Evolutionary conservation across 345 rosid genomes (phyloP).

Genomic region (Populus simonii): DNA sequence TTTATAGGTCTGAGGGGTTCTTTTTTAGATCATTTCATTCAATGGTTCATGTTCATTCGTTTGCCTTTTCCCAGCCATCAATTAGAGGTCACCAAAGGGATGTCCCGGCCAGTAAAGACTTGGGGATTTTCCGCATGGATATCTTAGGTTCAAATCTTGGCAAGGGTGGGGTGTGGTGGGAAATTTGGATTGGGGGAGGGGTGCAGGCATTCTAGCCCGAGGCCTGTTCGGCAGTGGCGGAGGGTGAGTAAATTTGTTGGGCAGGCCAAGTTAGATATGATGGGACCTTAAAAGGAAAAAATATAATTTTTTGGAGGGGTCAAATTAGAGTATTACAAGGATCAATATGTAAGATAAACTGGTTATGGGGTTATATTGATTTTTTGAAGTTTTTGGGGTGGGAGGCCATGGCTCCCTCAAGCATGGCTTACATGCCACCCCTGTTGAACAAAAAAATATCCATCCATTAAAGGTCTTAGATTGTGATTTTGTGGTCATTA

Average conservation of each 20-base stretch:
- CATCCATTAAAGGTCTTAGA: neutral
- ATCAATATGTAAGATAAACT: too few species aligned
- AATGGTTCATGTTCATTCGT: neutral
- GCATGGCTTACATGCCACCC: too few species aligned
- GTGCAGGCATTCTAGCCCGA: neutral
- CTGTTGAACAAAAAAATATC: too few species aligned
- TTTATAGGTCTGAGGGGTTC: neutral
- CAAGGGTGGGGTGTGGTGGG: neutral
- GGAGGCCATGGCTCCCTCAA: too few species aligned
- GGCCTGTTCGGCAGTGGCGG: neutral
- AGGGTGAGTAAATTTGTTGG: too few species aligned
- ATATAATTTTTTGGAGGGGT: too few species aligned
- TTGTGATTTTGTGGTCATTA: neutral
- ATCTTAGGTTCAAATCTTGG: neutral
- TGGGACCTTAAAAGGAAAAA: too few species aligned
- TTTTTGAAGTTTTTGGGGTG: too few species aligned
- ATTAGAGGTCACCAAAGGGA: neutral
- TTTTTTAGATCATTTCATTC: neutral
- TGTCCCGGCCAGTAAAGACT: neutral
- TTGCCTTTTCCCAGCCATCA: neutral
- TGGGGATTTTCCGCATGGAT: neutral
- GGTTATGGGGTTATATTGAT: too few species aligned
- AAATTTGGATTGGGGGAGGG: neutral
- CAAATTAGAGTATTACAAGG: too few species aligned
- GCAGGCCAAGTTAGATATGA: too few species aligned